Base-by-base conservation (phyloP, 2,329 filamentous ascomycete genomes). In the Xenoacremonium recifei region DNA sequence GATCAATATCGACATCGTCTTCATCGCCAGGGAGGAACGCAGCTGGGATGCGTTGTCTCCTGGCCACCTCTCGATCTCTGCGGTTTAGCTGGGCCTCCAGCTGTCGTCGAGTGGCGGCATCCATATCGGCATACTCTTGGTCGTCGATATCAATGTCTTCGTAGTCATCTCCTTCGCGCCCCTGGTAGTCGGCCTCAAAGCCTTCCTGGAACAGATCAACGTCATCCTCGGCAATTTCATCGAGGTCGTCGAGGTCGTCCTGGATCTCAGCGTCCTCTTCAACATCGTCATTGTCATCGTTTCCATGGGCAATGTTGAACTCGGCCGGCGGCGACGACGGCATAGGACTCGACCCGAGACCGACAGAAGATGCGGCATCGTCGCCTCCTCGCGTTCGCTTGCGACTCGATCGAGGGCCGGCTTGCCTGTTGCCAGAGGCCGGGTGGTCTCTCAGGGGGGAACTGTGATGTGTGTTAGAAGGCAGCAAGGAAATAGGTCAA, bases 391-490 rank as follows among this genome's bases (percentile, higher is more conserved):
- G 76, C 25, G 76, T 71, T 36, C 79, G 76, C 61, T 82, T 82
- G 54, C 78, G 75, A 58, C 64, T 75, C 34, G 68, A 64, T 40
- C 72, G 68, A 35, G 72, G 64, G 32, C 69, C 74, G 19, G 77
- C 64, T 39, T 89, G 88, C 54, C 89, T 82, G 68, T 95, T 96
- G 57, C 84, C 89, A 51, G 90, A 91, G 47, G 85, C 82, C 75
- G 87, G 85, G 69, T 84, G 89, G 55, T 83, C 77, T 66, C 85
- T 84, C 47, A 95, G 77, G 63, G 91, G 90, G 65, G 89, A 95
- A 74, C 88, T 95, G 61, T 18, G 36, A 33, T 21, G 4, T 11
- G 17, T n/a, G 50, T 57, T 30, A 54, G 53, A 30, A 13, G 16
- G 4, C 13, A 12, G 16, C 17, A 19, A 33, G 15, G 19, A 38